phyloP scores from a whole-genome alignment of 345 rosid genomes.

The Citrus medica region DNA sequence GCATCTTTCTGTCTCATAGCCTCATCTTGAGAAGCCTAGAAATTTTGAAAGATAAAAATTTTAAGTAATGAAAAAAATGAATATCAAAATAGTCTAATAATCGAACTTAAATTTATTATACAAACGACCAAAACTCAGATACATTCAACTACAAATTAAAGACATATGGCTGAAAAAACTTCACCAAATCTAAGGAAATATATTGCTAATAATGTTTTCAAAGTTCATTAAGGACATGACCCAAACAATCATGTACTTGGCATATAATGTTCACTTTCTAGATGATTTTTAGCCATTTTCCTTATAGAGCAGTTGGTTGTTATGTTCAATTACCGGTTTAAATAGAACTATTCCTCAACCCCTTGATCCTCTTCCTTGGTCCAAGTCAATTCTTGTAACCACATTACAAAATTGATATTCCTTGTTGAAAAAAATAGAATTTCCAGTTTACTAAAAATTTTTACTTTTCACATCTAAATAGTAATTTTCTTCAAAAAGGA shows the following conservation, averaged over 20 bases:
- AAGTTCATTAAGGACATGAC: neutral
- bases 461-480: neutral
- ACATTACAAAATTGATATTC: neutral
- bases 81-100: neutral
- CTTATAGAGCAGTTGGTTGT: neutral
- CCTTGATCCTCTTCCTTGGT: neutral
- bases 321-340: neutral
- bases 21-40: constrained; percentile 77
- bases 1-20: constrained; percentile 63
- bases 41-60: constrained; percentile 9
- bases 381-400: neutral
- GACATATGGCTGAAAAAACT: neutral
- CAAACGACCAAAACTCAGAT: neutral
- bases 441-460: neutral
- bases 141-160: neutral
- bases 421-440: neutral
- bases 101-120: neutral
- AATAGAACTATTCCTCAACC: neutral
- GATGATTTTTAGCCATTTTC: neutral
- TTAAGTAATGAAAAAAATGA: neutral
- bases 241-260: neutral
- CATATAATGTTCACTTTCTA: neutral
- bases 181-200: neutral
- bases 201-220: neutral
- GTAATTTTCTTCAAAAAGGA: neutral